Evolutionary conservation across 768 basidiomycete genomes (phyloP).

Genomic region (Calvatia gigantea): DNA sequence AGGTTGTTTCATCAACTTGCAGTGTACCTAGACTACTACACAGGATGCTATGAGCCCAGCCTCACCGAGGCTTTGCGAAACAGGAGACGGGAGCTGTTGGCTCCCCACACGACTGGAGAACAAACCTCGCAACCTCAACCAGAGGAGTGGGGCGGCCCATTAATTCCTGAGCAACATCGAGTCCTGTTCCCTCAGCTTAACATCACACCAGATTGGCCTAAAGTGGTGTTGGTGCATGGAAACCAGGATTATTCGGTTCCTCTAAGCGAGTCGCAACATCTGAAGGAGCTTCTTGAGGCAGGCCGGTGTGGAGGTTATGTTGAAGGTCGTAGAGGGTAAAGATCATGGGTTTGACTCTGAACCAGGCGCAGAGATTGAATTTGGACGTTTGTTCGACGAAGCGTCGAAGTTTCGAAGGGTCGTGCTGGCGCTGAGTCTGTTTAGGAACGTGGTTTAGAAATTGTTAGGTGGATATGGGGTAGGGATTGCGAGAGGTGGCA

Average conservation of each 20-base stretch:
- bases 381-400: slow-evolving; percentile 10
- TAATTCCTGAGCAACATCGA: slow-evolving; percentile 27
- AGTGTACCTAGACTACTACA: slow-evolving; percentile 54
- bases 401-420: not conserved
- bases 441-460: no score
- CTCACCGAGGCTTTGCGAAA: slow-evolving; percentile 41
- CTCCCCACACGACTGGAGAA: no score
- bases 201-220: slow-evolving; percentile 37
- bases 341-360: slow-evolving; percentile 58
- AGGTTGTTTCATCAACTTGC: slow-evolving; percentile 62
- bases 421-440: no score
- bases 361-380: slow-evolving; percentile 33
- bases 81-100: slow-evolving; percentile 10
- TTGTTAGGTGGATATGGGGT: no score
- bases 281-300: slow-evolving; percentile 26
- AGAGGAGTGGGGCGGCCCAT: slow-evolving; percentile 2
- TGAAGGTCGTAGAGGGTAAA: slow-evolving; percentile 24
- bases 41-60: slow-evolving; percentile 42
- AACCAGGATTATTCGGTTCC: slow-evolving; percentile 44
- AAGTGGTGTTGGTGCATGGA: slow-evolving; percentile 46
- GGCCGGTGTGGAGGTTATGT: slow-evolving; percentile 26
- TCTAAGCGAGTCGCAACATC: slow-evolving; percentile 33
- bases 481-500: no score
- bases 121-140: slow-evolving; percentile 3
- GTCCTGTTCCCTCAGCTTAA: slow-evolving; percentile 44